Evolutionary conservation across 2,329 filamentous ascomycete genomes (phyloP).

Genomic region (Ophiocordyceps camponoti-floridani): DNA sequence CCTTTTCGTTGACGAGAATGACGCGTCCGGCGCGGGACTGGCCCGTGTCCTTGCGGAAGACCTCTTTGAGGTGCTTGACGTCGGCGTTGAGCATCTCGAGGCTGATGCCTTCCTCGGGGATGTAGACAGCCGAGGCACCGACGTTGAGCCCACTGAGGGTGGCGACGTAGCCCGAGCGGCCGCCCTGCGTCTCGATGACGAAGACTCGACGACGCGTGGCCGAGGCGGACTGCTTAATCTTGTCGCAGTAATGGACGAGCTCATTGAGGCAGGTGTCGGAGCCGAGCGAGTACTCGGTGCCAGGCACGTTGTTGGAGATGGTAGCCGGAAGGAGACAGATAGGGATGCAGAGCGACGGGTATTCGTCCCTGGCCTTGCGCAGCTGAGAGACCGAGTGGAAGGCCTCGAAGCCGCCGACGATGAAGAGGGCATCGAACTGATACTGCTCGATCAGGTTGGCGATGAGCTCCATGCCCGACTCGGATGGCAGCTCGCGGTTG

Average conservation of each 20-base stretch:
- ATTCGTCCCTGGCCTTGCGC: conserved; percentile 59
- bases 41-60: conserved; percentile 72
- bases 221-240: conserved; percentile 91
- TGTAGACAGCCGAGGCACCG: conserved; percentile 85
- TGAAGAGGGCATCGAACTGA: conserved; percentile 78
- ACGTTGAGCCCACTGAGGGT: conserved; percentile 83
- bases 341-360: conserved; percentile 78
- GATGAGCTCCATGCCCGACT: conserved; percentile 66
- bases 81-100: conserved; percentile 85
- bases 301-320: conserved; percentile 95
- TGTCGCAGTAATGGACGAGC: conserved; percentile 86
- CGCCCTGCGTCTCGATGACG: conserved; percentile 94
- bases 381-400: conserved; percentile 85
- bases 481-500: conserved; percentile 78
- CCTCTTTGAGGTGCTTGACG: conserved; percentile 72
- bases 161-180: conserved; percentile 82
- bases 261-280: conserved; percentile 96
- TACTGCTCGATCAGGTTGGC: conserved; percentile 73
- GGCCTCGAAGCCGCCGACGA: conserved; percentile 90
- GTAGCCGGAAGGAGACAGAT: conserved; percentile 88
- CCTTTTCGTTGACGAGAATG: conserved; percentile 92
- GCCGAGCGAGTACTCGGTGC: conserved; percentile 90
- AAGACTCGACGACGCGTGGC: conserved; percentile 87
- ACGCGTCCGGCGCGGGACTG: conserved; percentile 81
- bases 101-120: conserved; percentile 87